Percentiles rank a stretch among this genome's conserved stretches.
Conservation (phyloP, 805 yeast genomes). For the Jamesozyma jinghongensis region DNA sequence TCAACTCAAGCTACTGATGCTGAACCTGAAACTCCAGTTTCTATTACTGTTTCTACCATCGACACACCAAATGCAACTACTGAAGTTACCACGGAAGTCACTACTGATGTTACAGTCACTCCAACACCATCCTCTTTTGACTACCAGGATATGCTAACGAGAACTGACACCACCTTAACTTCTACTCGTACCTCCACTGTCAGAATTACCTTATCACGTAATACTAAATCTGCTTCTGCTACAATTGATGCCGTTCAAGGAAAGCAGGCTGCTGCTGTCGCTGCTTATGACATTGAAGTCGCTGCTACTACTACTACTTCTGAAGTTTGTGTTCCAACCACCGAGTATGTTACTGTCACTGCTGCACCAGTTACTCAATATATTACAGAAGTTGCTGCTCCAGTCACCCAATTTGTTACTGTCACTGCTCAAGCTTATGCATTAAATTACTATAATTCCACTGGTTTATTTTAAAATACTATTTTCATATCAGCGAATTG, state of each 20-base stretch:
- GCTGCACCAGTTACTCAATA: slow-evolving; percentile 11
- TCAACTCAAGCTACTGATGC: slow-evolving; percentile 1
- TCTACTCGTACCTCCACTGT: slow-evolving; percentile 15
- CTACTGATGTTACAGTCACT: neutral
- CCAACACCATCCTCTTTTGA: neutral
- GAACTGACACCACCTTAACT: slow-evolving; percentile 2
- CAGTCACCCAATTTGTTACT: slow-evolving; percentile 4
- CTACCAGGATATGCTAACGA: neutral
- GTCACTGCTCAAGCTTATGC: neutral
- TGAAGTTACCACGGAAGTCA: neutral
- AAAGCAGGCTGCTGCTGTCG: slow-evolving; percentile 1
- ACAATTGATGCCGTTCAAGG: neutral
- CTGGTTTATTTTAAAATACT: too few species aligned
- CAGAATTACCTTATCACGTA: slow-evolving; percentile 3
- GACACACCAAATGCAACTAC: neutral
- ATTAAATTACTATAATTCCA: too few species aligned
- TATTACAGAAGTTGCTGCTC: slow-evolving; percentile 10
- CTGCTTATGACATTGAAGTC: slow-evolving; percentile 3
- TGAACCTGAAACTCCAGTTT: neutral
- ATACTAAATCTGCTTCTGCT: slow-evolving; percentile 5
- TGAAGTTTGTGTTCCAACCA: slow-evolving; percentile 4
- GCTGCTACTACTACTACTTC: slow-evolving; percentile 6
- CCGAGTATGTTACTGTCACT: slow-evolving; percentile 15
- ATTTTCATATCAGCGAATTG: neutral
- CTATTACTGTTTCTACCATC: neutral